Evolutionary conservation across 2,329 filamentous ascomycete genomes (phyloP).

Genomic region (Fusarium devonianum): DNA sequence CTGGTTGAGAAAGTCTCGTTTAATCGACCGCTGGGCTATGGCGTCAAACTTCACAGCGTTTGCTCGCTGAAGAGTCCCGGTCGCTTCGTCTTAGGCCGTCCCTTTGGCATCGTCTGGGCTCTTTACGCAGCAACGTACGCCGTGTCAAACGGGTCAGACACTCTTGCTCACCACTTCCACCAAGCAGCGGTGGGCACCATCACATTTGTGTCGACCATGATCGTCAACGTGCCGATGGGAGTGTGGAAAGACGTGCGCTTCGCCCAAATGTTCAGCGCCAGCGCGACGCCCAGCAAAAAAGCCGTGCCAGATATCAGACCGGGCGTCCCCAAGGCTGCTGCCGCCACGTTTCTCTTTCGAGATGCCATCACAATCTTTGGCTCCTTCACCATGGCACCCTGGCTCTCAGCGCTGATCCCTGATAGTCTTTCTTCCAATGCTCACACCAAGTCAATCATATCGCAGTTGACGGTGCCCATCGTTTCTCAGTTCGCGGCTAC

Average conservation of each 20-base stretch:
- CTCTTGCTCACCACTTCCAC: conserved; percentile 36
- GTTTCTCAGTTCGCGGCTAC: conserved; percentile 44
- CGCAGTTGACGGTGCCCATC: conserved; percentile 43
- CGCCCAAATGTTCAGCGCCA: conserved; percentile 41
- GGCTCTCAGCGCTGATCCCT: conserved; percentile 38
- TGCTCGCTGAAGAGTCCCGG: conserved; percentile 32
- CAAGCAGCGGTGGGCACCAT: conserved; percentile 37
- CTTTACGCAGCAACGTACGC: conserved; percentile 43
- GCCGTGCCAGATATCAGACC: conserved; percentile 12
- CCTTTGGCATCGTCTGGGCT: conserved; percentile 42
- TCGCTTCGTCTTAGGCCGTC: conserved; percentile 35
- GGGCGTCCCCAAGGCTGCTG: conserved; percentile 35
- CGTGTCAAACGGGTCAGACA: conserved; percentile 42
- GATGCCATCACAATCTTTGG: conserved; percentile 46
- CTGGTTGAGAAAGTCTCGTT: conserved; percentile 37
- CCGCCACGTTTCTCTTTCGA: conserved; percentile 40
- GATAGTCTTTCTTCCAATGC: conserved; percentile 35
- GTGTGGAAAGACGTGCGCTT: conserved; percentile 45
- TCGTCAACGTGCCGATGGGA: conserved; percentile 44
- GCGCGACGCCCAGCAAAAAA: not conserved
- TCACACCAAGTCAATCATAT: conserved; percentile 39
- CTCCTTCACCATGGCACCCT: conserved; percentile 42
- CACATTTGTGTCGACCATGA: conserved; percentile 41
- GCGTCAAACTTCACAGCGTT: conserved; percentile 20
- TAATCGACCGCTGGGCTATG: conserved; percentile 24